Base-by-base conservation (phyloP, 192 early-diverging fungal species). In the Spizellomyces sp. region DNA sequence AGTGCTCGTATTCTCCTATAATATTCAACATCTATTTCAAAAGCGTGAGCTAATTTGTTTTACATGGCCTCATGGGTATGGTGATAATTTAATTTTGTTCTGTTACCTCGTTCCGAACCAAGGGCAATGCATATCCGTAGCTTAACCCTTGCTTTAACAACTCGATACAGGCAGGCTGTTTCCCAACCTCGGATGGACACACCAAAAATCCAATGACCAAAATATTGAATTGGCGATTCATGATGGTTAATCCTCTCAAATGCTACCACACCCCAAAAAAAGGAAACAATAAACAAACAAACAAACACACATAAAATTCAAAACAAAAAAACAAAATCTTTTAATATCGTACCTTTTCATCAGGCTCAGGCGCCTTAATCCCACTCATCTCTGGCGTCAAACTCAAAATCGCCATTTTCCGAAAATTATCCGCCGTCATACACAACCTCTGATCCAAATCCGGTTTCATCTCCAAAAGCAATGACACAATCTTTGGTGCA, bases 341-440 rank as follows among this genome's bases (percentile, higher is more conserved):
- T 1, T 9, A 9, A 2, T 10, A 14, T 15, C 45, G 1, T 9
- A 67, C 66, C 27, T 69, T 59, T 57, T 68, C 66, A 56, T 67
- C 65, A 9, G 73, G 58, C 43, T 64, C 62, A 19, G 74, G 67
- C 8, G 74, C 68, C 46, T 75, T 75, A 19, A 70, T 60, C 14
- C 74, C 67, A 54, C 54, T 64, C 67, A 69, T 75, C 42, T 75
- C 73, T 3, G 73, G 73, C 21, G 66, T 75, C 66, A 75, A 45
- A 48, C 66, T 68, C 21, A 75, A 65, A 21, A 62, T 56, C 22
- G 66, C 73, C 65, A 69, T 62, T 64, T 75, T 75, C 1, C 73
- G 73, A 36, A 75, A 68, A n/a, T 44, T 56, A 50, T 75, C 73
- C 4, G 73, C 73, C 5, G 56, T 62, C 42, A 67, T 41, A 60